Evolutionary conservation across 345 rosid species (phyloP).

Genomic region (Salix arbutifolia): DNA sequence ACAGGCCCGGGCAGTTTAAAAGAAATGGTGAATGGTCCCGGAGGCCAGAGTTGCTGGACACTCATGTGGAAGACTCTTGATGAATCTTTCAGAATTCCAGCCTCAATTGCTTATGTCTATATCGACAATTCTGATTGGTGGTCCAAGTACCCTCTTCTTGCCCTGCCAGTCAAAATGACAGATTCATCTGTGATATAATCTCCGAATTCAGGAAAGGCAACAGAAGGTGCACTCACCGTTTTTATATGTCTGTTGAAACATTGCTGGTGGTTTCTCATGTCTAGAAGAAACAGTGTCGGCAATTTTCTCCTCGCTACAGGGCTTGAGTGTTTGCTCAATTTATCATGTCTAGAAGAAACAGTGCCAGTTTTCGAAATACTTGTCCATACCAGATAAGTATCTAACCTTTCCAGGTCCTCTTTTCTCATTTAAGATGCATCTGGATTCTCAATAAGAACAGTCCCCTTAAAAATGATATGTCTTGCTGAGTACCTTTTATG

Average conservation of each 20-base stretch:
- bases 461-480: constrained; percentile 46
- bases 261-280: constrained; percentile 16
- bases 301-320: constrained; percentile 1
- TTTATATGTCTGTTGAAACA: constrained; percentile 7
- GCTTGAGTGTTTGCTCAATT: constrained; percentile 4
- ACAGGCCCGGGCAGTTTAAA: constrained; percentile 75
- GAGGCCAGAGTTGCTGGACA: constrained; percentile 43
- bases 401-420: constrained; percentile 42
- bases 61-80: constrained; percentile 36
- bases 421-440: constrained; percentile 20
- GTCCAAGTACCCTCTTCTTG: not conserved
- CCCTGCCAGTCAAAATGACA: constrained; percentile 15
- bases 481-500: constrained; percentile 41
- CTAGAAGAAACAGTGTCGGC: constrained; percentile 7
- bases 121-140: constrained; percentile 12
- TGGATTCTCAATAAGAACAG: constrained; percentile 53
- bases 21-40: constrained; percentile 58
- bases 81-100: constrained; percentile 27
- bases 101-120: constrained; percentile 21
- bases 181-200: constrained; percentile 26
- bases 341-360: too few species aligned
- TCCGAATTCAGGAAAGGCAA: constrained; percentile 18
- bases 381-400: constrained; percentile 36
- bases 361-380: too few species aligned
- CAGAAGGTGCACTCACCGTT: constrained; percentile 18